Evolutionary conservation across 1,284 basidiomycete genomes (phyloP).

Genomic region (Sanghuangporus weigelae): DNA sequence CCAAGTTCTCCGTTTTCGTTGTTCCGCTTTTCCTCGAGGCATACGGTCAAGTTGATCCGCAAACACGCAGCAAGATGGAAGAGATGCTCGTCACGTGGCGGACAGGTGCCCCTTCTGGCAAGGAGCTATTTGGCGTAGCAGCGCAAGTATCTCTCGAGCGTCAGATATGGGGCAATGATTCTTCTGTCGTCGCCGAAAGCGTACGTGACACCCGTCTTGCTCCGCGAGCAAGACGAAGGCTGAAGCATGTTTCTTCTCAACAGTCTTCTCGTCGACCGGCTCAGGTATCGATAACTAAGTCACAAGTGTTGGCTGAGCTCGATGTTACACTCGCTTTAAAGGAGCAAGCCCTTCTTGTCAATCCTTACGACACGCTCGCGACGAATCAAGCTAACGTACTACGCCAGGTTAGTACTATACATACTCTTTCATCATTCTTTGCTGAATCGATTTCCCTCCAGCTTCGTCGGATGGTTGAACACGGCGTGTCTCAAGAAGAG

Average conservation of each 20-base stretch:
- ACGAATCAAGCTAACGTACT: conserved; percentile 67
- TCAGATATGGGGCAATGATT: conserved; percentile 65
- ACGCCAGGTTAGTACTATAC: conserved; percentile 53
- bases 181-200: conserved; percentile 24
- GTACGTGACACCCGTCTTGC: conserved; percentile 19
- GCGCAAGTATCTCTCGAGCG: conserved; percentile 74
- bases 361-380: conserved; percentile 58
- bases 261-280: conserved; percentile 22
- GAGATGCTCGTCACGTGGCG: conserved; percentile 95
- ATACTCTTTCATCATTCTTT: background rate
- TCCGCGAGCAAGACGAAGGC: background rate
- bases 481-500: conserved; percentile 76
- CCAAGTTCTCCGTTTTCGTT: conserved; percentile 72
- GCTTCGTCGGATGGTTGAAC: conserved; percentile 74
- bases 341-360: conserved; percentile 58
- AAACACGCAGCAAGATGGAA: conserved; percentile 88
- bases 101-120: conserved; percentile 71
- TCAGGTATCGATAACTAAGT: conserved; percentile 49
- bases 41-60: conserved; percentile 78
- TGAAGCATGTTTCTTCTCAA: background rate
- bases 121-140: conserved; percentile 76
- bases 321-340: conserved; percentile 75
- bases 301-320: conserved; percentile 75
- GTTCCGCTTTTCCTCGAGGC: conserved; percentile 79
- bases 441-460: conserved; percentile 28